These are phyloP conservation scores for Avena insularis DNA, from an alignment of 176 grass and related monocot species.

Conservation along the genomic window DNA sequence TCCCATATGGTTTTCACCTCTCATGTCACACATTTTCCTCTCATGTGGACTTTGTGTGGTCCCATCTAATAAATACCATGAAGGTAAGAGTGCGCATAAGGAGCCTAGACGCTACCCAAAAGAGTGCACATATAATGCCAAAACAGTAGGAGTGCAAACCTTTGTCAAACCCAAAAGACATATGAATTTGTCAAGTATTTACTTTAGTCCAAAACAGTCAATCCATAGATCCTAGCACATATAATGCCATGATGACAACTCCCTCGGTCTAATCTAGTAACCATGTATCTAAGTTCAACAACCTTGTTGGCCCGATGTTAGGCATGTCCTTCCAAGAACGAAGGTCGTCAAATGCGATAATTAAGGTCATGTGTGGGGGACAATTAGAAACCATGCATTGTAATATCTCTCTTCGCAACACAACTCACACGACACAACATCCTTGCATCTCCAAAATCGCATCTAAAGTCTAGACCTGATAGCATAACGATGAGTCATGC, in stretches of 20 bases:
- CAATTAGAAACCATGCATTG: background rate
- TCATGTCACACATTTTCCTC: background rate
- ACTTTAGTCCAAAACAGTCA: background rate
- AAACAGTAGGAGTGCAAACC: background rate
- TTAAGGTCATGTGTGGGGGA: too few species aligned
- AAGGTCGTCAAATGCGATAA: background rate
- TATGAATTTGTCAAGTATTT: background rate
- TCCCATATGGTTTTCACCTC: too few species aligned
- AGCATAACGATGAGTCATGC: too few species aligned
- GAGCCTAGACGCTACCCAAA: background rate
- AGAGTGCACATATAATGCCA: too few species aligned
- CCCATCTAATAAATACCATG: background rate
- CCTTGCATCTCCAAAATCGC: too few species aligned
- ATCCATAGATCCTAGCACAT: background rate
- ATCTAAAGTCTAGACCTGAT: too few species aligned
- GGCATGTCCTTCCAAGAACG: too few species aligned
- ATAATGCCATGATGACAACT: background rate
- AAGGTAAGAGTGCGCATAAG: background rate
- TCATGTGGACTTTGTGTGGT: background rate
- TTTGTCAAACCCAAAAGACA: background rate
- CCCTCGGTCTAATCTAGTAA: background rate
- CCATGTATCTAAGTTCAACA: background rate
- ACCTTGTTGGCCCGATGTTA: background rate
- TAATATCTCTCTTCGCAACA: background rate
- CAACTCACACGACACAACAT: too few species aligned